Percentiles rank a stretch among this genome's conserved stretches.
phyloP scores from a whole-genome alignment of 805 yeast species.

The Kazachstania africana region DNA sequence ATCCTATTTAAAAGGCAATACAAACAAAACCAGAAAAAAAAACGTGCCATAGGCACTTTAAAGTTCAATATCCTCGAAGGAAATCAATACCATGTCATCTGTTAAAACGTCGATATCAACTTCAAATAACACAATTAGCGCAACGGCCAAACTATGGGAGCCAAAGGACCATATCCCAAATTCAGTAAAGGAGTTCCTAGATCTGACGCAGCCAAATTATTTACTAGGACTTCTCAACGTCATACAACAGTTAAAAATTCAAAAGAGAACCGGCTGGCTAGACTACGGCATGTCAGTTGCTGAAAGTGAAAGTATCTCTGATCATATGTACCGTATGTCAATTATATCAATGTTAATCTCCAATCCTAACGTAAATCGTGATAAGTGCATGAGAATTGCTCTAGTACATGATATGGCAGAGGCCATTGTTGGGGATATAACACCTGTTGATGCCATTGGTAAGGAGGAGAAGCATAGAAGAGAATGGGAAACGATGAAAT shows the following conservation, averaged over 20 bases:
- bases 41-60: no score
- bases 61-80: no score
- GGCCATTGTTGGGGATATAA: slow-evolving; percentile 86
- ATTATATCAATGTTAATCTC: slow-evolving; percentile 60
- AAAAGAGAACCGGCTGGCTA: slow-evolving; percentile 90
- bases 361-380: slow-evolving; percentile 41
- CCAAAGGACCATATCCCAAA: slow-evolving; percentile 35
- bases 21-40: no score
- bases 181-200: slow-evolving; percentile 22
- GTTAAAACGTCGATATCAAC: no score
- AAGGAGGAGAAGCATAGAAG: slow-evolving; percentile 78
- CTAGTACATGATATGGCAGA: slow-evolving; percentile 93
- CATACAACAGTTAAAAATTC: slow-evolving; percentile 59
- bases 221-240: slow-evolving; percentile 49
- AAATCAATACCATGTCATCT: no score
- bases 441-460: slow-evolving; percentile 63
- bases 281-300: slow-evolving; percentile 43
- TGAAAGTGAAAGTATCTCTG: slow-evolving; percentile 59
- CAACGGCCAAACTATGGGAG: slow-evolving; percentile 27
- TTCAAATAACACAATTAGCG: slow-evolving; percentile 6
- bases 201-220: slow-evolving; percentile 29
- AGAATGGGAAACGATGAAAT: slow-evolving; percentile 62
- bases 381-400: slow-evolving; percentile 74
- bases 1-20: no score
- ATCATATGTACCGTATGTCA: slow-evolving; percentile 94